Base-by-base conservation (phyloP, 179 eudicot species). In the Patellifolia procumbens region DNA sequence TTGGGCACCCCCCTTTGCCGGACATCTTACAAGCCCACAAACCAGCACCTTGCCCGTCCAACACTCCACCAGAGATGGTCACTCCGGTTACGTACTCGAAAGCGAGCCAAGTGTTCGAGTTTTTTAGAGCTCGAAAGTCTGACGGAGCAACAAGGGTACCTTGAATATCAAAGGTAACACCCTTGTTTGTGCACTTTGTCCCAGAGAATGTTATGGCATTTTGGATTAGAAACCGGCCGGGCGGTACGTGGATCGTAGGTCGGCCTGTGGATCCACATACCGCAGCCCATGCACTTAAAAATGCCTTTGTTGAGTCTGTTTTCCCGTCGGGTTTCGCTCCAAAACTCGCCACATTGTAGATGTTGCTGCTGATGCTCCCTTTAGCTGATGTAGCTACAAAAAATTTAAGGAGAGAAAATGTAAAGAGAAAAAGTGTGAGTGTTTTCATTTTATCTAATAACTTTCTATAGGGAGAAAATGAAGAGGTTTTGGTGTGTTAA, bases 11-110 rank as follows among this genome's bases (percentile, higher is more conserved):
- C 37, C 49, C 68, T n/a, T 73, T 79, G 70, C 85, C 82, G 5
- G 86, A 78, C 22, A 65, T 53, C 80, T 87, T 89, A 71, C 97
- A 91, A 62, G 79, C 81, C 94, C 97, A 91, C 72, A 90, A 69
- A 35, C 52, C 66, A 43, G 81, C 61, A 4, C 97, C 92, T 49
- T 74, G 75, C 0, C 85, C 91, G 15, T 90, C 94, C 34, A 91
- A 68, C 35, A 52, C 74, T 16, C 94, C 97, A 24, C 94, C 92
- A 15, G 68, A 35, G 59, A 85, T 79, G 13, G 84, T 67, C 64
- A 90, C 82, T 48, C 89, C 87, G 26, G 49, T 55, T 32, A 82
- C 91, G 3, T 22, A 60, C 28, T 85, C 78, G 42, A 89, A 90
- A 26, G 80, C 46, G 3, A 92, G 49, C 97, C 94, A 88, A 39